Percentiles rank a stretch among this genome's conserved stretches.
Conservation (phyloP, 2,329 filamentous ascomycete genomes). For the Cryphonectria radicalis region DNA sequence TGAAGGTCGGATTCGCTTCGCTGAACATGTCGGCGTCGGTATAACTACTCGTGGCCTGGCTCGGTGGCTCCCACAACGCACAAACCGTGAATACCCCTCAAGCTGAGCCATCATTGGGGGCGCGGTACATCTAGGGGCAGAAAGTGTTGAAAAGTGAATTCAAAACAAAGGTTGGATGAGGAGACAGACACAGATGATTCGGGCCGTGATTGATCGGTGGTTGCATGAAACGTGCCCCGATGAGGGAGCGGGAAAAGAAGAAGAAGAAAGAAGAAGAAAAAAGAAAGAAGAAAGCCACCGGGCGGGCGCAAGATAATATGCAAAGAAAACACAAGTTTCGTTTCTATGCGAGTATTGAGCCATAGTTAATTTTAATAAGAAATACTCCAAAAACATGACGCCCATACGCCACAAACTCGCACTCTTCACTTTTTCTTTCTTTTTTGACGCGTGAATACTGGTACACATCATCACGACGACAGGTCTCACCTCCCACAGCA, state of each 20-base stretch:
- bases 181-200: not conserved
- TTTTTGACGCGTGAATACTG: not conserved
- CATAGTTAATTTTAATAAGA: not conserved
- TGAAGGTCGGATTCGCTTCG: slow-evolving; percentile 35
- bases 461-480: not conserved
- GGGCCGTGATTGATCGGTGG: not conserved
- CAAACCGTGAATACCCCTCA: not conserved
- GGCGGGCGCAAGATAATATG: not conserved
- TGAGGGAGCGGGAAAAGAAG: not conserved
- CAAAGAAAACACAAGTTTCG: not conserved
- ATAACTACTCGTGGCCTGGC: not conserved
- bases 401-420: not conserved
- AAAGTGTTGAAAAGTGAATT: not conserved
- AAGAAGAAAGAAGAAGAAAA: no score
- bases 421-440: not conserved
- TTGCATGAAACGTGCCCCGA: not conserved
- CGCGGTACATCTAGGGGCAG: not conserved
- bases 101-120: not conserved
- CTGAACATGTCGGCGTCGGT: not conserved
- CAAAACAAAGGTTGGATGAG: not conserved
- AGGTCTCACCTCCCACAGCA: no score
- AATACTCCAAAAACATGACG: not conserved
- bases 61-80: not conserved
- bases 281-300: no score
- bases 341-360: not conserved